Evolutionary conservation across 2,329 filamentous ascomycete genomes (phyloP).

Genomic region (Drechslera avenae): DNA sequence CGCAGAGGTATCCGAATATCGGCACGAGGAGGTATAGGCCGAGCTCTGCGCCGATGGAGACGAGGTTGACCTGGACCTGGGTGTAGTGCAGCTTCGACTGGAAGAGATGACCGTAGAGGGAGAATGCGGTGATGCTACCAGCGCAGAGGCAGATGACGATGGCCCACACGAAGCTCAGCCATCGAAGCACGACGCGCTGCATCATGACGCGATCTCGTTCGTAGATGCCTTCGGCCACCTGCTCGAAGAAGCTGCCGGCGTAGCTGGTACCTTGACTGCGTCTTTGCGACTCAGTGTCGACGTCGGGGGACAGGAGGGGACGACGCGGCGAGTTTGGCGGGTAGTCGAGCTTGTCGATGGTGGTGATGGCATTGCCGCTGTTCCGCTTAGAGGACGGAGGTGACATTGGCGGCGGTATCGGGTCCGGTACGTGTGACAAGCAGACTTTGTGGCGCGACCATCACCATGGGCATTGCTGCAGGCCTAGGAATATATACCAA

Average conservation of each 20-base stretch:
- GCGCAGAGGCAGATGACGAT: constrained; percentile 74
- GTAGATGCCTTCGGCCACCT: constrained; percentile 65
- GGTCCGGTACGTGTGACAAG: constrained; percentile 27
- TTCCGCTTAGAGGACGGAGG: constrained; percentile 27
- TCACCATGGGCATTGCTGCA: too few relatives aligned
- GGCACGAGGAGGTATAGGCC: constrained; percentile 93
- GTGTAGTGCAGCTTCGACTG: constrained; percentile 85
- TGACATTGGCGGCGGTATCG: constrained; percentile 18
- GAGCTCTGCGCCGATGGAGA: constrained; percentile 84
- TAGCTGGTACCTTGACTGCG: constrained; percentile 53
- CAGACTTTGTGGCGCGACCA: not conserved
- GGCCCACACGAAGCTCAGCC: constrained; percentile 64
- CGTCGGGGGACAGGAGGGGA: constrained; percentile 50
- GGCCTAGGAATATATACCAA: not conserved
- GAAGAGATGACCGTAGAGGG: constrained; percentile 89
- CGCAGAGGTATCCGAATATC: constrained; percentile 86
- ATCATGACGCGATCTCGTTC: constrained; percentile 62
- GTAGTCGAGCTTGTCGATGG: constrained; percentile 60
- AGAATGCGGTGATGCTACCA: constrained; percentile 91
- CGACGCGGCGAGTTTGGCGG: constrained; percentile 44
- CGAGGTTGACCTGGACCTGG: constrained; percentile 88
- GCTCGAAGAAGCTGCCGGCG: constrained; percentile 62
- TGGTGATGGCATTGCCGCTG: constrained; percentile 24
- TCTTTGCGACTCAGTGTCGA: constrained; percentile 39
- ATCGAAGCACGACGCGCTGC: constrained; percentile 58